A percentile compares a stretch with the other conserved stretches of the same genome.
Evolutionary conservation across 1,284 basidiomycete species (phyloP).

Genomic region (Marasmius sp.): DNA sequence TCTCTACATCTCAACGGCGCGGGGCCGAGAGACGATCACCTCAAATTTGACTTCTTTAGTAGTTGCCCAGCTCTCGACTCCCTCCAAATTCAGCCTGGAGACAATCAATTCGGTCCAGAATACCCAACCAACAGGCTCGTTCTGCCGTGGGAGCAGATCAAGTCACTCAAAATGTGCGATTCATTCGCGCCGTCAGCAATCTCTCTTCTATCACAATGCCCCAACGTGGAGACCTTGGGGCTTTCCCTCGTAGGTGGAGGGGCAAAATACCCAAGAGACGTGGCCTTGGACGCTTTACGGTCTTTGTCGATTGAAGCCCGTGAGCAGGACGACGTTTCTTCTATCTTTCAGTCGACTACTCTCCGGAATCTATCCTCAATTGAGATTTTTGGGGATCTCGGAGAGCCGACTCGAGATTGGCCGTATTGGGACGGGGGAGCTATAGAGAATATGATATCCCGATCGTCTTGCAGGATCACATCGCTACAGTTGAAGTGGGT

Average conservation of each 20-base stretch:
- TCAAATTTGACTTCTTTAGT: background rate
- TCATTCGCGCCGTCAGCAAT: background rate
- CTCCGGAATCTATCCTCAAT: background rate
- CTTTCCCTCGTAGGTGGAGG: background rate
- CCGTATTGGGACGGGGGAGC: background rate
- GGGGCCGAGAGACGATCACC: background rate
- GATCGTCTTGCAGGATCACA: background rate
- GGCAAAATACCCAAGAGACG: background rate
- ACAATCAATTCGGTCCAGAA: background rate
- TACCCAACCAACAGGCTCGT: background rate
- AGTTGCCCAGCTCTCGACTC: background rate
- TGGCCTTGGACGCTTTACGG: background rate
- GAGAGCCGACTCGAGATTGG: background rate
- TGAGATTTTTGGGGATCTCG: background rate
- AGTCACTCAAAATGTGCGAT: background rate
- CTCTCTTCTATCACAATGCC: background rate
- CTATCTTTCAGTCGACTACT: background rate
- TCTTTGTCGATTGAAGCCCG: background rate
- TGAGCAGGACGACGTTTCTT: background rate
- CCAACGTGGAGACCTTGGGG: background rate
- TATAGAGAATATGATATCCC: background rate
- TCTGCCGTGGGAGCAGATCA: background rate
- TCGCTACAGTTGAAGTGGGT: background rate
- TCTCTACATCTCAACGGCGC: background rate
- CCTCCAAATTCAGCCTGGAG: background rate